Evolutionary conservation across 495 filamentous ascomycete genomes (phyloP).

Genomic region (Hypoxylon trugodes): DNA sequence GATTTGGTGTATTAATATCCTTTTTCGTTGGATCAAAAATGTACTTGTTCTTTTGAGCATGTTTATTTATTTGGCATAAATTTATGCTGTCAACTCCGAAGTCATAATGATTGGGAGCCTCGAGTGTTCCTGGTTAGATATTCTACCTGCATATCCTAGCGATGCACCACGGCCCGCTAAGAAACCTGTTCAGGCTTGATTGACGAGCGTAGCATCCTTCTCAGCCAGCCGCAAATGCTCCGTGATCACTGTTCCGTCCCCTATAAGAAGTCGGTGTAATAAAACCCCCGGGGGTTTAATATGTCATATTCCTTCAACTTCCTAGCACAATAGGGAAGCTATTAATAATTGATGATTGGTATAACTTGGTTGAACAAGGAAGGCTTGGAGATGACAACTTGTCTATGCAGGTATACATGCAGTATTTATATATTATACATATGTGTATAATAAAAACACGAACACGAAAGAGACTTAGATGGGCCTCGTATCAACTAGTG

Average conservation of each 20-base stretch:
- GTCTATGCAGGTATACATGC: neutral
- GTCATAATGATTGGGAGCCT: conserved; percentile 1
- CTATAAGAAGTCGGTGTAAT: neutral
- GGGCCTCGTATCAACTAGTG: neutral
- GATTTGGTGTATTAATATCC: neutral
- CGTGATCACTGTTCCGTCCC: neutral
- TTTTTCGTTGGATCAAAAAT: neutral
- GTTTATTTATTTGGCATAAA: neutral
- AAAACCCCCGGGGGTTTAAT: too few species aligned
- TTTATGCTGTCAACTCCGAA: conserved; percentile 1
- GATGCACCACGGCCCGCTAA: conserved; percentile 25
- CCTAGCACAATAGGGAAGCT: too few species aligned
- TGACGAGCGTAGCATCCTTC: conserved; percentile 10
- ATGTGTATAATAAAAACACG: neutral
- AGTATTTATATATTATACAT: neutral
- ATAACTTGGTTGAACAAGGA: neutral
- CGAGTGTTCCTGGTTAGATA: conserved; percentile 27
- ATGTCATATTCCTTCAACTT: too few species aligned
- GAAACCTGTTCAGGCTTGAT: conserved; percentile 22
- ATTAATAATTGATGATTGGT: neutral
- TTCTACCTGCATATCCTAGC: conserved; percentile 12
- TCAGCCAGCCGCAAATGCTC: neutral
- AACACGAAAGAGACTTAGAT: neutral
- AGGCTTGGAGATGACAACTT: conserved; percentile 1
- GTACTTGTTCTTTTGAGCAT: neutral